Conservation (phyloP, 1,139 yeast genomes). For the Sugiyamaella castrensis region DNA sequence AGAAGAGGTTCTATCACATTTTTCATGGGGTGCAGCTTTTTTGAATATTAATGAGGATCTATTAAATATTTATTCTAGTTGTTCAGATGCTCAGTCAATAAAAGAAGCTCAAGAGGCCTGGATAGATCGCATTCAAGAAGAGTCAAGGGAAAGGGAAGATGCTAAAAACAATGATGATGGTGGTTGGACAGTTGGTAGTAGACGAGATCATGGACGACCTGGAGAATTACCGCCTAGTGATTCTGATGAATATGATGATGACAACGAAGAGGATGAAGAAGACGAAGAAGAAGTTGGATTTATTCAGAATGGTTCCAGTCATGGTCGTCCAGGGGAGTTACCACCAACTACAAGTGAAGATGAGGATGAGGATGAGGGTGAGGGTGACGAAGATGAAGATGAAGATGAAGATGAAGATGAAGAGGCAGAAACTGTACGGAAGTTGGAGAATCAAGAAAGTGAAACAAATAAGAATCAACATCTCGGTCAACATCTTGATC, state of each 20-base stretch:
- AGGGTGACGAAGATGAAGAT: constrained; percentile 8
- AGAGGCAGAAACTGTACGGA: too few relatives aligned
- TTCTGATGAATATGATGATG: constrained; percentile 28
- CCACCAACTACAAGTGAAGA: constrained; percentile 4
- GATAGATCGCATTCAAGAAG: constrained; percentile 66
- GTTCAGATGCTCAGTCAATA: constrained; percentile 79
- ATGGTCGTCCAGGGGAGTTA: constrained; percentile 6
- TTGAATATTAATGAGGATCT: constrained; percentile 79
- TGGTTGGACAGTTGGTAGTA: constrained; percentile 77
- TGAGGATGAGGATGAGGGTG: constrained; percentile 12
- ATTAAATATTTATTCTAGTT: constrained; percentile 65
- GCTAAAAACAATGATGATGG: constrained; percentile 51
- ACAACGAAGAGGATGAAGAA: constrained; percentile 30
- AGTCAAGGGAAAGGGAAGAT: constrained; percentile 56
- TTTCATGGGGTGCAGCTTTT: constrained; percentile 91
- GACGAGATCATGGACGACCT: constrained; percentile 48
- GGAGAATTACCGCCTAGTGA: constrained; percentile 35
- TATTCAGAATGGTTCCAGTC: background rate
- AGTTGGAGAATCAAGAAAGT: too few relatives aligned
- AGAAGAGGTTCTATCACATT: constrained; percentile 63
- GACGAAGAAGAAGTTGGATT: constrained; percentile 6
- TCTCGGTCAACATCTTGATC: background rate
- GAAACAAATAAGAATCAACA: constrained; percentile 10
- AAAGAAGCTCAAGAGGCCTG: constrained; percentile 71
- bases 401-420: constrained; percentile 7